These are phyloP conservation scores for Exophiala xenobiotica DNA, from an alignment of 2,329 filamentous ascomycete genomes.

Conservation along the genomic window DNA sequence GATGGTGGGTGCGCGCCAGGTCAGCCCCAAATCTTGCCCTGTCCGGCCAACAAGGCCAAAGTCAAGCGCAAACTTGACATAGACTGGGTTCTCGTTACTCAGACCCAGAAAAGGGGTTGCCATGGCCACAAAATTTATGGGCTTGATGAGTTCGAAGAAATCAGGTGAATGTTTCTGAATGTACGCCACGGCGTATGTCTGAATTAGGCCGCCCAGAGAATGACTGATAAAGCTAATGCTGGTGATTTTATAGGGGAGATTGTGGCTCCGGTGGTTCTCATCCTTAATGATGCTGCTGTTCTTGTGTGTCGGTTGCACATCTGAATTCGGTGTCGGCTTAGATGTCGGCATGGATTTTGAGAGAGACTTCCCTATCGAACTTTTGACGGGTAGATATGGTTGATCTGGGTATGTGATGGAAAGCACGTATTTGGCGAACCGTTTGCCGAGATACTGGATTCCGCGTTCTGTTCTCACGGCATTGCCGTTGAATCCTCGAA, in stretches of 20 bases:
- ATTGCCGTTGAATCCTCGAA: slow-evolving; percentile 58
- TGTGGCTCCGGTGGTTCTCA: slow-evolving; percentile 41
- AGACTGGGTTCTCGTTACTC: slow-evolving; percentile 96
- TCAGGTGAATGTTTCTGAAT: slow-evolving; percentile 84
- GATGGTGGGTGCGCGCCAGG: slow-evolving; percentile 76
- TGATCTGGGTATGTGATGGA: slow-evolving; percentile 92
- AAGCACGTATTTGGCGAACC: slow-evolving; percentile 86
- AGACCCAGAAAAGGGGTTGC: slow-evolving; percentile 79
- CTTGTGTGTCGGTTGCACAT: slow-evolving; percentile 51
- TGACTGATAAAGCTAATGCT: slow-evolving; percentile 89
- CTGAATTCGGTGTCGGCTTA: slow-evolving; percentile 28
- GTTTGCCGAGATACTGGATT: slow-evolving; percentile 95
- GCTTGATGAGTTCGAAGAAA: slow-evolving; percentile 73
- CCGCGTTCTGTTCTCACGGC: slow-evolving; percentile 79
- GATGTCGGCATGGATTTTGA: slow-evolving; percentile 48
- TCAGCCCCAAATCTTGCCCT: slow-evolving; percentile 89
- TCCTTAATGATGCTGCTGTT: slow-evolving; percentile 59
- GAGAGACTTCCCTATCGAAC: slow-evolving; percentile 50
- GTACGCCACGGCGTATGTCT: slow-evolving; percentile 79
- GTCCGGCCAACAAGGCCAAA: slow-evolving; percentile 95
- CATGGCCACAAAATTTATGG: slow-evolving; percentile 93
- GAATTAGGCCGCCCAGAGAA: slow-evolving; percentile 81
- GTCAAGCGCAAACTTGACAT: slow-evolving; percentile 94
- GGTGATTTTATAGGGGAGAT: slow-evolving; percentile 64
- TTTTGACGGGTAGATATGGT: slow-evolving; percentile 71